Evolutionary conservation across 371 early-diverging fungal species (phyloP), one percentile per base, ranked within the genome.

Genomic region (Chytridiales sp.): DNA sequence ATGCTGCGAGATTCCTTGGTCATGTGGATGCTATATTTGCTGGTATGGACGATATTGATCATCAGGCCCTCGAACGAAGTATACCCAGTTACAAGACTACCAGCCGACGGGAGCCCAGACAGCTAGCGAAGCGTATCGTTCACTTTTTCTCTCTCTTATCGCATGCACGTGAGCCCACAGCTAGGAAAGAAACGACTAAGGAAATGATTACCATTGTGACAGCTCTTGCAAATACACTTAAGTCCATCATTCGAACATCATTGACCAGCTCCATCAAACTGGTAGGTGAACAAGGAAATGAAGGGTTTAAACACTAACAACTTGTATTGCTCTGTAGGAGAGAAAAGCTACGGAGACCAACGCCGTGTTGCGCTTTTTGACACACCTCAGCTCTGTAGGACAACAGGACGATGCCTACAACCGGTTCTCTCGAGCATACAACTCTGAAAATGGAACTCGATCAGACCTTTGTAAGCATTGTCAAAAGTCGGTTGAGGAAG

Each of bases 1-100:
- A 93, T 84, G 95, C 95, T 0, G 90, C 87, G 64, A 85, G 84
- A 55, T 95, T 98, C 70, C 89, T 97, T 41, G 81, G 83, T 44
- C 97, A 97, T 59, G 91, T 98, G 29, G 94, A 93, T 57, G 89
- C 91, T 32, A 73, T 98, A 35, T 96, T 96, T 73, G 73, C 79
- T 24, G 93, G 94, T 36, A 88, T 98, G 61, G 95, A 96, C 64
- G 85, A 79, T 34, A 81, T 93, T 38, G 91, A 92, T 55, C n/a
- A n/a, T n/a, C 64, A 64, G 36, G 81, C 83, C 50, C 79, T 88
- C 43, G 67, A 74, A 78, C 44, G 79, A 72, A 53, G 86, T 84
- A 72, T 17, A 81, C 81, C 42, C 81, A 75, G 42, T 43, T 74
- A 34, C 49, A 60, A n/a, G 6, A 24, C 41, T 8, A 36, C 1